phyloP scores from a whole-genome alignment of 2,329 filamentous ascomycete species.

The Stylonectria norvegica region DNA sequence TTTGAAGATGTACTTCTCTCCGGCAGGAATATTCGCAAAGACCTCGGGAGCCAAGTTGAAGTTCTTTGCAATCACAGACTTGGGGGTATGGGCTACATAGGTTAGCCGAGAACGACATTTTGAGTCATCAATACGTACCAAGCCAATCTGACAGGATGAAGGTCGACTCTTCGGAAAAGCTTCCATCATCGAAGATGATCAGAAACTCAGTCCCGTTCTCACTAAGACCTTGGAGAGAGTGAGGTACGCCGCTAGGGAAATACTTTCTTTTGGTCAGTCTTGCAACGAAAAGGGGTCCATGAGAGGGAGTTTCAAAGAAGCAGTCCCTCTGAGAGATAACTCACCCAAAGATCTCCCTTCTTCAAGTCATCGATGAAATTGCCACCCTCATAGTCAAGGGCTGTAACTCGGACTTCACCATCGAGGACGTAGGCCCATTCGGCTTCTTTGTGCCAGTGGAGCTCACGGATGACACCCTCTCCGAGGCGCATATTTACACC shows the following conservation, averaged over 20 bases:
- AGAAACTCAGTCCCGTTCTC: conserved; percentile 55
- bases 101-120: conserved; percentile 15
- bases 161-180: conserved; percentile 60
- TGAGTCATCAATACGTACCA: conserved; percentile 37
- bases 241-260: conserved; percentile 73
- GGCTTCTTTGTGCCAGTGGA: conserved; percentile 79
- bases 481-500: conserved; percentile 77
- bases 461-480: conserved; percentile 67
- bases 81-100: conserved; percentile 62
- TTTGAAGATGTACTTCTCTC: conserved; percentile 75
- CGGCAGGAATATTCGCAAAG: conserved; percentile 63
- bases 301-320: no score
- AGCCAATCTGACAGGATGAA: conserved; percentile 74
- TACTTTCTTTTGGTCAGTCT: conserved; percentile 38
- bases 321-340: neutral
- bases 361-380: conserved; percentile 74
- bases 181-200: conserved; percentile 47
- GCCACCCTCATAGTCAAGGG: conserved; percentile 70
- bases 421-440: conserved; percentile 76
- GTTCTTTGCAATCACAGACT: conserved; percentile 69
- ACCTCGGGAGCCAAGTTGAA: conserved; percentile 69
- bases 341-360: conserved; percentile 64
- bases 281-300: no score
- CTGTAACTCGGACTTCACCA: conserved; percentile 68
- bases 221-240: conserved; percentile 70